Percentiles rank a stretch among this genome's conserved stretches.
Evolutionary conservation across 768 basidiomycete genomes (phyloP).

Genomic region (Podaxis carcinomalis): DNA sequence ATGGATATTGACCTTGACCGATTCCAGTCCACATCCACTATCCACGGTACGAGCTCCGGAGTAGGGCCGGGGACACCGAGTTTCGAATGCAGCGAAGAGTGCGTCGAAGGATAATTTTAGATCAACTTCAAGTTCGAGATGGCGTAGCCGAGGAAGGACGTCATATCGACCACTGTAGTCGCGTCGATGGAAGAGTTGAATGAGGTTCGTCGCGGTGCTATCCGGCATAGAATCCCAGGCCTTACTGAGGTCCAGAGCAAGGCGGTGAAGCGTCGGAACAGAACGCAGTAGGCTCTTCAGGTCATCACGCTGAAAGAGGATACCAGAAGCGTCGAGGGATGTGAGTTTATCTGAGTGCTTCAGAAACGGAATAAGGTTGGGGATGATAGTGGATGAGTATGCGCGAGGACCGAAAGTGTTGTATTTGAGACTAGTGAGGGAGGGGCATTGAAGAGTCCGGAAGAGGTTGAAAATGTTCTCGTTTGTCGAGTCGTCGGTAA

Average conservation of each 20-base stretch:
- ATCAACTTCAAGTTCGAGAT: conserved; percentile 10
- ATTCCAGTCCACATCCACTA: background rate
- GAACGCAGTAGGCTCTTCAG: background rate
- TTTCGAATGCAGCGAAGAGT: conserved; percentile 9
- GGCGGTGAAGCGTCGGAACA: conserved; percentile 1
- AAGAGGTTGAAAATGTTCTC: conserved; percentile 1
- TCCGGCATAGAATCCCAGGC: background rate
- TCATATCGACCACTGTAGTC: background rate
- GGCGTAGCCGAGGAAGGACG: conserved; percentile 7
- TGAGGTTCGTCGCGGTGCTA: background rate
- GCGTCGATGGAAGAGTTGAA: conserved; percentile 8
- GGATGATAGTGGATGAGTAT: background rate
- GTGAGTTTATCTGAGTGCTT: background rate
- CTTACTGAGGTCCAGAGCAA: conserved; percentile 1
- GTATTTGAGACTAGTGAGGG: conserved; percentile 4
- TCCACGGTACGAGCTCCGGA: background rate
- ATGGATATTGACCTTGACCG: conserved; percentile 4
- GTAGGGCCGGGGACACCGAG: conserved; percentile 2
- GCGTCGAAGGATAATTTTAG: conserved; percentile 6
- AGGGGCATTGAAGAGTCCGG: background rate
- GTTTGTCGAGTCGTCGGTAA: conserved; percentile 3
- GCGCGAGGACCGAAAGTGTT: conserved; percentile 11
- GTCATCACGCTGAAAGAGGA: conserved; percentile 9
- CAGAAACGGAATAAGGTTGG: conserved; percentile 5
- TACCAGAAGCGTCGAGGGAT: conserved; percentile 8